Percentiles rank a stretch among this genome's conserved stretches.
Evolutionary conservation across 1,284 basidiomycete genomes (phyloP).

Genomic region (Kwoniella shivajii): DNA sequence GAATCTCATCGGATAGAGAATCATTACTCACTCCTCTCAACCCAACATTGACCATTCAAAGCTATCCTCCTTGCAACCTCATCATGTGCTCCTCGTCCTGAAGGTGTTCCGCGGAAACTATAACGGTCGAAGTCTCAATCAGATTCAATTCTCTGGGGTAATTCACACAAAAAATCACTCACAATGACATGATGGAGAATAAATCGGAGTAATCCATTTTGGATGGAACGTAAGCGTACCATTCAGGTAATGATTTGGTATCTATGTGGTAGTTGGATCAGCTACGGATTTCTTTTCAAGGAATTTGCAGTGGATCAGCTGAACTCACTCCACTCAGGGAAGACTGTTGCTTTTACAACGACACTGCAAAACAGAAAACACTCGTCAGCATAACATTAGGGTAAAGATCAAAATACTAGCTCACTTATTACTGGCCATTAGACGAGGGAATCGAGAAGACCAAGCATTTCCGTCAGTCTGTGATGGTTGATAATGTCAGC

Average conservation of each 20-base stretch:
- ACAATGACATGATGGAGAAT: conserved; percentile 55
- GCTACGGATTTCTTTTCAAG: neutral
- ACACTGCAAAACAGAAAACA: conserved; percentile 34
- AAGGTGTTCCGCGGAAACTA: conserved; percentile 53
- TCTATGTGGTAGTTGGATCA: conserved; percentile 26
- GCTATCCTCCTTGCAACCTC: conserved; percentile 55
- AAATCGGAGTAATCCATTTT: conserved; percentile 57
- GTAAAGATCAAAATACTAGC: conserved; percentile 5
- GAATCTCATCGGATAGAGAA: neutral
- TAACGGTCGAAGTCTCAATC: neutral
- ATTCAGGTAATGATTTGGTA: conserved; percentile 51
- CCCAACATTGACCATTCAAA: conserved; percentile 56
- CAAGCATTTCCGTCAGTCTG: conserved; percentile 55
- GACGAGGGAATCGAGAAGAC: conserved; percentile 53
- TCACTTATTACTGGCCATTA: conserved; percentile 53
- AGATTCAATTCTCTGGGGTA: neutral
- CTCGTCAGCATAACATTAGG: conserved; percentile 1
- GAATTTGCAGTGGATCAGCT: neutral
- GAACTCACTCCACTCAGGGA: conserved; percentile 55
- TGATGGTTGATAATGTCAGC: too few species aligned
- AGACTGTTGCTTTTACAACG: conserved; percentile 54
- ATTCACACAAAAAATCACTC: conserved; percentile 14
- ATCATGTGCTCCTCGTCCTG: conserved; percentile 51
- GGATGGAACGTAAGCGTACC: conserved; percentile 55
- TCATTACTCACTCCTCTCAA: conserved; percentile 48